Evolutionary conservation across 2,329 filamentous ascomycete species (phyloP).

Genomic region (Thelonectria rubi): DNA sequence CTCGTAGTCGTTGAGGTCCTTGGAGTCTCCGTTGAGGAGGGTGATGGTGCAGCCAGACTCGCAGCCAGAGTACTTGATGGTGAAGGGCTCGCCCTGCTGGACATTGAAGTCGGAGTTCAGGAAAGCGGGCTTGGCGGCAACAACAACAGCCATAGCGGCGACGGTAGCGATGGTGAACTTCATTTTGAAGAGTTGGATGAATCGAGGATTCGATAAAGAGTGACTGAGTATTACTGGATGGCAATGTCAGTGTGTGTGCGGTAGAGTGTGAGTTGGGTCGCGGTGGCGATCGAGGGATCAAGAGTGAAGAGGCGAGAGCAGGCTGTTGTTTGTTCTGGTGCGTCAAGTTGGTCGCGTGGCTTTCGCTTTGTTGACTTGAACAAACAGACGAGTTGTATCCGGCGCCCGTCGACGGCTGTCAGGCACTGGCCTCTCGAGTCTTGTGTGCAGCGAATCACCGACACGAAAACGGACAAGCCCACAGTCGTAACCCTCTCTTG

Average conservation of each 20-base stretch:
- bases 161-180: constrained; percentile 48
- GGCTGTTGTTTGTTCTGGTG: neutral
- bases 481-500: neutral
- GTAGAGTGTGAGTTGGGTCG: neutral
- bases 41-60: constrained; percentile 47
- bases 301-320: neutral
- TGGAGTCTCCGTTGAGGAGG: constrained; percentile 45
- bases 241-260: constrained; percentile 26
- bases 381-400: no score
- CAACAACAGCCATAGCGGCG: constrained; percentile 43
- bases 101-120: constrained; percentile 46
- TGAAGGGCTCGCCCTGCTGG: constrained; percentile 45
- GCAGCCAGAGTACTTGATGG: constrained; percentile 46
- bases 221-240: constrained; percentile 41
- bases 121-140: constrained; percentile 45
- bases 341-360: neutral
- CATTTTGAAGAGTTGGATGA: constrained; percentile 46
- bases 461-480: neutral
- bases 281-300: neutral
- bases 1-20: constrained; percentile 44
- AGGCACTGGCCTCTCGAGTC: neutral
- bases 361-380: neutral
- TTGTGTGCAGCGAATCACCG: neutral
- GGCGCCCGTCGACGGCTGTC: neutral
- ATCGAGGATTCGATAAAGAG: constrained; percentile 29